A percentile compares a stretch with the other conserved stretches of the same genome.
Evolutionary conservation across 2,329 filamentous ascomycete genomes (phyloP).

Genomic region (Stagonosporopsis rhizophila): DNA sequence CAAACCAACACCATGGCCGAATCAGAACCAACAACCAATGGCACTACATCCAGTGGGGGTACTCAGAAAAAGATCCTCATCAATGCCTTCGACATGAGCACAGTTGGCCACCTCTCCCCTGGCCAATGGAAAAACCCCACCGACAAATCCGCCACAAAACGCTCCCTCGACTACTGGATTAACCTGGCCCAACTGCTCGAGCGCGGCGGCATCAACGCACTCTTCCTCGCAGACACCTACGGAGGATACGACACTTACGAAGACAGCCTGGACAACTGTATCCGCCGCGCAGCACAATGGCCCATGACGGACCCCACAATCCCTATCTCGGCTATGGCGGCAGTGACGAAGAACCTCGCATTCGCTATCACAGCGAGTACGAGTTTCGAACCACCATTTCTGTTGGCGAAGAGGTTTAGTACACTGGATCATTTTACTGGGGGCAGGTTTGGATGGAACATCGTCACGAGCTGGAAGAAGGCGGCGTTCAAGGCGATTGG

Average conservation of each 20-base stretch:
- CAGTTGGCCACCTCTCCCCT: constrained; percentile 68
- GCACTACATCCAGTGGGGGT: neutral
- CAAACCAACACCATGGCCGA: constrained; percentile 21
- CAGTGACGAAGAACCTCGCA: constrained; percentile 68
- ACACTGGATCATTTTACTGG: constrained; percentile 68
- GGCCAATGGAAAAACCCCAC: constrained; percentile 73
- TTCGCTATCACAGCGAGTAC: constrained; percentile 71
- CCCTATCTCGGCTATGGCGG: constrained; percentile 67
- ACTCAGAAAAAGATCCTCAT: constrained; percentile 62
- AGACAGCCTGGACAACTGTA: constrained; percentile 65
- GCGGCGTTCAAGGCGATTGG: constrained; percentile 69
- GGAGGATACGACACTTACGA: constrained; percentile 70
- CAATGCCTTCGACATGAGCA: constrained; percentile 72
- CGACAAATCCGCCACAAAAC: constrained; percentile 67
- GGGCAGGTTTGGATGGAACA: constrained; percentile 71
- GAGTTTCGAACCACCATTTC: constrained; percentile 67
- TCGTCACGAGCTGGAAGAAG: constrained; percentile 70
- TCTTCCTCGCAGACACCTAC: constrained; percentile 72
- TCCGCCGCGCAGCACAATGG: constrained; percentile 69
- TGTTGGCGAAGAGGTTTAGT: constrained; percentile 68
- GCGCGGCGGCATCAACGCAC: constrained; percentile 66
- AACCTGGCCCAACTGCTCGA: constrained; percentile 69
- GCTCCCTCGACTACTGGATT: constrained; percentile 68
- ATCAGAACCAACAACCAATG: constrained; percentile 16
- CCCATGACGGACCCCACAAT: constrained; percentile 70